Conservation (phyloP, 1,284 basidiomycete species). For the Ustilago loliicola region DNA sequence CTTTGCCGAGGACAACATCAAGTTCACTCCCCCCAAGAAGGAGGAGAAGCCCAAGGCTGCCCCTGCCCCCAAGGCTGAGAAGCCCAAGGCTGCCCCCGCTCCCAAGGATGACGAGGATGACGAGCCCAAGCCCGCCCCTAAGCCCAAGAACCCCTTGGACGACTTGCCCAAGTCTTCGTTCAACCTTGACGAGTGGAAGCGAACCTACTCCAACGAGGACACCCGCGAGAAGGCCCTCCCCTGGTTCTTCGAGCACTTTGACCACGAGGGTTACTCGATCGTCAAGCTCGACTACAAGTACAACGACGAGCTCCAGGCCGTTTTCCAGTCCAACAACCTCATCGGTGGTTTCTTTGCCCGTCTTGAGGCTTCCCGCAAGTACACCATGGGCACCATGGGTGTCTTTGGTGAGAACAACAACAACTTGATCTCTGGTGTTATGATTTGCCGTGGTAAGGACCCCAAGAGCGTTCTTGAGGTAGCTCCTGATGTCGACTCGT, state of each 20-base stretch:
- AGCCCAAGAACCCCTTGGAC: slow-evolving; percentile 94
- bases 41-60: slow-evolving; percentile 70
- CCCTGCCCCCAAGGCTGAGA: slow-evolving; percentile 73
- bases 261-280: slow-evolving; percentile 87
- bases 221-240: slow-evolving; percentile 73
- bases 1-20: slow-evolving; percentile 80
- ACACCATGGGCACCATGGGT: slow-evolving; percentile 89
- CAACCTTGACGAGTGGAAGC: slow-evolving; percentile 98
- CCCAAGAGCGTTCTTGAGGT: slow-evolving; percentile 61
- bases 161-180: slow-evolving; percentile 89
- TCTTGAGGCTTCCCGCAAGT: slow-evolving; percentile 73
- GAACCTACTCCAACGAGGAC: slow-evolving; percentile 96
- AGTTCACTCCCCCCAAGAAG: slow-evolving; percentile 80
- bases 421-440: slow-evolving; percentile 75
- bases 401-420: slow-evolving; percentile 87
- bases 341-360: slow-evolving; percentile 95
- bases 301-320: slow-evolving; percentile 90
- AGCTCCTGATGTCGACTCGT: slow-evolving; percentile 94
- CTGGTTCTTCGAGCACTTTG: slow-evolving; percentile 77
- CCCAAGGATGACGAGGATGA: slow-evolving; percentile 78
- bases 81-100: slow-evolving; percentile 72
- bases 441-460: slow-evolving; percentile 83
- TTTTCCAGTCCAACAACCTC: slow-evolving; percentile 73
- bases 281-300: slow-evolving; percentile 98
- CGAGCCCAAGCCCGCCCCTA: slow-evolving; percentile 75